phyloP scores from a whole-genome alignment of 2,329 filamentous ascomycete genomes.

The Colletotrichum sojae region DNA sequence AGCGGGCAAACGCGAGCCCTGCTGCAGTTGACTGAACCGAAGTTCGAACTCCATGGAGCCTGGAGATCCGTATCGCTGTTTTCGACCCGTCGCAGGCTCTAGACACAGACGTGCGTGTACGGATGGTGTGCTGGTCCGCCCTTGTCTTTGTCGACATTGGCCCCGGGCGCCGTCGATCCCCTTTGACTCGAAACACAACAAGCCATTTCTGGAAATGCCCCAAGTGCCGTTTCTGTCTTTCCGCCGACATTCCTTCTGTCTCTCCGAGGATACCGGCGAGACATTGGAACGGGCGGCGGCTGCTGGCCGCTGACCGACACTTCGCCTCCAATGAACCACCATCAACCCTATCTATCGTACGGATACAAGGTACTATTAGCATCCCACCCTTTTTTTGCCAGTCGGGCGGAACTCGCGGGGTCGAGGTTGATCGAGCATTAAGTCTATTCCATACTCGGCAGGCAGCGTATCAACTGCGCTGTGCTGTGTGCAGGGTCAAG shows the following conservation, averaged over 20 bases:
- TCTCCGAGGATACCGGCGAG: conserved; percentile 27
- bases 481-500: conserved; percentile 34
- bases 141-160: conserved; percentile 18
- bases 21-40: too few relatives aligned
- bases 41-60: not conserved
- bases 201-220: conserved; percentile 21
- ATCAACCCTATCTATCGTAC: conserved; percentile 4
- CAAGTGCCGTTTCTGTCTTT: conserved; percentile 21
- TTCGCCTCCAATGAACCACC: conserved; percentile 14
- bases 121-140: not conserved
- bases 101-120: conserved; percentile 1
- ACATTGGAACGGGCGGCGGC: conserved; percentile 23
- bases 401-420: conserved; percentile 8
- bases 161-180: conserved; percentile 10
- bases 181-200: conserved; percentile 39
- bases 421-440: not conserved
- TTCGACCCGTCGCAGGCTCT: conserved; percentile 34
- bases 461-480: not conserved
- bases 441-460: too few relatives aligned
- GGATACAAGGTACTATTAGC: not conserved
- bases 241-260: not conserved
- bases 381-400: not conserved
- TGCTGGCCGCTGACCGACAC: conserved; percentile 30
- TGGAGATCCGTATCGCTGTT: conserved; percentile 33
- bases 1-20: too few relatives aligned